These are phyloP conservation scores for Hericium rajendrae DNA, from an alignment of 768 basidiomycete genomes.

Conservation along the genomic window DNA sequence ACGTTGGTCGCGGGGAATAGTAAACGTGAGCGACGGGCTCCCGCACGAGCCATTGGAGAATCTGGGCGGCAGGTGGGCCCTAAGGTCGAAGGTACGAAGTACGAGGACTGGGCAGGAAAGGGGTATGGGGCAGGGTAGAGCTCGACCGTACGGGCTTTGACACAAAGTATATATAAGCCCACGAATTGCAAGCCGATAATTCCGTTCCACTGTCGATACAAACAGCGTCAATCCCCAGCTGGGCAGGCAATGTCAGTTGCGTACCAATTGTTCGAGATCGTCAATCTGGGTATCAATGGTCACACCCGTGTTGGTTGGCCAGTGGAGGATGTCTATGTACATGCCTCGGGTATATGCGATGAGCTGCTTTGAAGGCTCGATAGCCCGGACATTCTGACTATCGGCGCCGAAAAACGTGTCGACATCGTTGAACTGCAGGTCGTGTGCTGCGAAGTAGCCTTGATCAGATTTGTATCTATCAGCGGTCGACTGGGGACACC, in stretches of 20 bases:
- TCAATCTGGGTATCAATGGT: conserved; percentile 16
- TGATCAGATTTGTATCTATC: neutral
- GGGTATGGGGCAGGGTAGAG: conserved; percentile 24
- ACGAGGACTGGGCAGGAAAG: neutral
- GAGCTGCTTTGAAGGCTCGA: conserved; percentile 25
- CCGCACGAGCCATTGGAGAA: conserved; percentile 1
- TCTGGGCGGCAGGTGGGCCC: neutral
- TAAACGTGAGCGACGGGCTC: conserved; percentile 31
- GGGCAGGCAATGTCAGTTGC: conserved; percentile 3
- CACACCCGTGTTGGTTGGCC: conserved; percentile 21
- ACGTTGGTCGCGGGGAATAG: conserved; percentile 2
- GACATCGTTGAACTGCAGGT: neutral
- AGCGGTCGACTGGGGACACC: neutral
- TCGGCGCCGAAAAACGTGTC: conserved; percentile 2
- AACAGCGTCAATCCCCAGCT: too few species aligned
- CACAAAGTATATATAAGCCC: conserved; percentile 40
- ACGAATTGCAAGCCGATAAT: conserved; percentile 36
- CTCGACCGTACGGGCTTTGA: conserved; percentile 44
- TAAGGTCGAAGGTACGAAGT: neutral
- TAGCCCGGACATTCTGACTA: conserved; percentile 24
- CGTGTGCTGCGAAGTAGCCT: neutral
- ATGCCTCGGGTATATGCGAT: conserved; percentile 23
- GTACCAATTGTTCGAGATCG: conserved; percentile 25
- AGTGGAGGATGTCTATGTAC: conserved; percentile 30
- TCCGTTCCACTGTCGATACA: conserved; percentile 27